phyloP scores from a whole-genome alignment of 805 yeast species.

The Candida silvatica region DNA sequence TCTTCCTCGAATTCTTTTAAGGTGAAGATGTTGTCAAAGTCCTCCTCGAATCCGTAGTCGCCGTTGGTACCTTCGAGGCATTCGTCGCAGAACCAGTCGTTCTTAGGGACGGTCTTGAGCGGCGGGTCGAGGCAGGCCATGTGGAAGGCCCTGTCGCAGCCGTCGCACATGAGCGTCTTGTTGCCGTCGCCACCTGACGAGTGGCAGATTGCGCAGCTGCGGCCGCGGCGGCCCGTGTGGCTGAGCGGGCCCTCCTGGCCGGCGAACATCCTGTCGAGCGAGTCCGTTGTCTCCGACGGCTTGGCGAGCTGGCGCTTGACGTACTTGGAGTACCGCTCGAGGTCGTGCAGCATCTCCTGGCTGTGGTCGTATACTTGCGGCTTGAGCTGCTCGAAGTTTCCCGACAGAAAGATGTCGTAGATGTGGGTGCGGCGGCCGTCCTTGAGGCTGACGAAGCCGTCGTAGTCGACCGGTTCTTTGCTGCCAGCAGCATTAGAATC shows the following conservation, averaged over 20 bases:
- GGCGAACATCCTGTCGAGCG: too few relatives aligned
- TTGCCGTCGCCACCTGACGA: slow-evolving; percentile 34
- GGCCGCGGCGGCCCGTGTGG: background rate
- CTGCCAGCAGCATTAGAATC: too few relatives aligned
- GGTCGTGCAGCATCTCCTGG: slow-evolving; percentile 6
- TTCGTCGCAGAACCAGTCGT: slow-evolving; percentile 72
- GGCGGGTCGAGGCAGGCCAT: slow-evolving; percentile 57
- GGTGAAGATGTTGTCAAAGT: slow-evolving; percentile 36
- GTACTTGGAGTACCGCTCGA: slow-evolving; percentile 10
- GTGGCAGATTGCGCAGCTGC: slow-evolving; percentile 33
- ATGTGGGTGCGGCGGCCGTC: slow-evolving; percentile 19
- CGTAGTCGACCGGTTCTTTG: slow-evolving; percentile 7
- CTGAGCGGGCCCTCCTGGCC: background rate
- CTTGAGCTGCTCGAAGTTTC: slow-evolving; percentile 2
- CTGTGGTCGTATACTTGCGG: slow-evolving; percentile 5
- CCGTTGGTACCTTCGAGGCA: slow-evolving; percentile 79
- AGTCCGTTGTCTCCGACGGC: background rate
- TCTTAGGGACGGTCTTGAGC: slow-evolving; percentile 40
- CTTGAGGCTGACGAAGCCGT: slow-evolving; percentile 10
- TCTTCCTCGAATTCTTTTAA: slow-evolving; percentile 46
- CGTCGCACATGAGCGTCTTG: slow-evolving; percentile 55
- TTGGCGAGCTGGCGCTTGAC: background rate
- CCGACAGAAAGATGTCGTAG: slow-evolving; percentile 22
- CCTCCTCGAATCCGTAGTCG: slow-evolving; percentile 80
- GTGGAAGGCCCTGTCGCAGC: slow-evolving; percentile 67